Base-by-base conservation (phyloP, 345 rosid genomes). In the Citrus reticulata region DNA sequence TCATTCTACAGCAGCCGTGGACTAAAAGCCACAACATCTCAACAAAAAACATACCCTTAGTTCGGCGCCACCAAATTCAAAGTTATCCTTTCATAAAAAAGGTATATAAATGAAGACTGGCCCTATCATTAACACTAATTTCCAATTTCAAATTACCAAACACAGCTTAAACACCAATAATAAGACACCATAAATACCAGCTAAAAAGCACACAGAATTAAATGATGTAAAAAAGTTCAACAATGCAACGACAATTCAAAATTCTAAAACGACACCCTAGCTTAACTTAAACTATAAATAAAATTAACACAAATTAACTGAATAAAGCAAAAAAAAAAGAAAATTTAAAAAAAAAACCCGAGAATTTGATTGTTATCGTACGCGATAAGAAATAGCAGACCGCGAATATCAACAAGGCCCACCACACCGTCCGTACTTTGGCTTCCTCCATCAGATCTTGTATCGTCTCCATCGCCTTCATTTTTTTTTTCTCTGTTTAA, bases 401-500 rank as follows among this genome's bases (percentile, higher is more conserved):
- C 76, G 86, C 77, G 80, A 93, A 97, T 84, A 95, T 78, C 72
- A 90, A 91, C 19, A 97, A 80, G 16, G 86, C 87, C 99, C 99
- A 97, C 92, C 93, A 92, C 54, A 94, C 91, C 75, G 93, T 88
- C 16, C 99, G 91, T 63, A 88, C 55, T 84, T 94, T 94, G 27
- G 93, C 98, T 77, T 97, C 99, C 77, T 97, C 98, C 77, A 97
- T 88, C 84, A 97, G 98, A 93, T 97, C 99, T 77, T 92, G 89
- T 82, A 97, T 87, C 76, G 90, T 92, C 87, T 90, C 93, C 93
- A 92, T 90, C 76, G 93, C 81, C 91, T 88, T 93, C 98, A 89
- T 85, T 80, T 55, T 58, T 10, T 37, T 40, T 40, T 42, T 11
- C 16, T 54, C 22, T 54, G 22, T 1, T 54, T 1, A 54, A 54